Base-by-base conservation (phyloP, 2,329 filamentous ascomycete genomes). In the Aspergillus carbonarius region DNA sequence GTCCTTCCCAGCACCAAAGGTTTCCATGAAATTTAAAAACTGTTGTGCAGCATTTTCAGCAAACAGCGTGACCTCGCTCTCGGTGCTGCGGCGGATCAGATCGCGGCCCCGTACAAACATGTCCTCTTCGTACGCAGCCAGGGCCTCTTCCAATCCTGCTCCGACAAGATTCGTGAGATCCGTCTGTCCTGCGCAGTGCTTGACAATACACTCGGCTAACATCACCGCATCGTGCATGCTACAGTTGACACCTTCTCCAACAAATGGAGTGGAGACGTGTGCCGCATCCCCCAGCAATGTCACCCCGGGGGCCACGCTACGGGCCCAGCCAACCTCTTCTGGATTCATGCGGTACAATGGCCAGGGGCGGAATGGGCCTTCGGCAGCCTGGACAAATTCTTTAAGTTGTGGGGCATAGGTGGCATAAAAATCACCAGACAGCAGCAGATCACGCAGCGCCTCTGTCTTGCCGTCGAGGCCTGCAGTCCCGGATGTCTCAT, bases 341-440 rank as follows among this genome's bases (percentile, higher is more conserved):
- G 46, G 61, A 9, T 61, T 60, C 58, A 64, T 62, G 48, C 48
- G 65, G 60, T 68, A 70, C 12, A 72, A 58, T 25, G 64, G 60
- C 68, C 68, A 70, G 13, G 66, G 55, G 1, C 64, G 62, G 53
- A 63, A 68, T 7, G 57, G 58, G 1, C 63, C 63, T 18, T 69
- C 65, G 4, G 60, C 57, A n/a, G 51, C 48, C 5, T 51, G 52
- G 8, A 70, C 56, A 25, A 70, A 58, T 8, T 51, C 59, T 13
- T 51, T 62, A 4, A 66, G 56, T 4, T 63, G 20, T 12, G 57
- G 54, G 15, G 60, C 58, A 56, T 60, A 66, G 4, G 58, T 40
- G 8, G 55, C 55, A 17, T 39, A 58, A 12, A 40, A 51, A 15
- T 42, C 25, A 4, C 18, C 7, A 25, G 46, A 32, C 25, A 54